Evolutionary conservation across 140 eudicot genomes (phyloP).

Genomic region (Stevia rebaudiana): DNA sequence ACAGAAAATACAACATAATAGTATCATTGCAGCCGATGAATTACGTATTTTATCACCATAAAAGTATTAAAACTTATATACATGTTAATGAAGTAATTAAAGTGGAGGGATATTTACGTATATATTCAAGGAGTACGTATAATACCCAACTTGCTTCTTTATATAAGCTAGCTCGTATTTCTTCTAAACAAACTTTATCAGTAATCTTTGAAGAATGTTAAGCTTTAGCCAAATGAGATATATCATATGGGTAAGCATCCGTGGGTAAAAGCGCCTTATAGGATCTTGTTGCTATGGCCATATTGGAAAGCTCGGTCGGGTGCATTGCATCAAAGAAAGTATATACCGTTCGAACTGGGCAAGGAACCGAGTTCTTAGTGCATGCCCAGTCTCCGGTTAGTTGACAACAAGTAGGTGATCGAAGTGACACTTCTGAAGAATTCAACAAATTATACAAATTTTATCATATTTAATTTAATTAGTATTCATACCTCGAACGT

Average conservation of each 20-base stretch:
- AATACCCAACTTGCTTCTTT: no score
- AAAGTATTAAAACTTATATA: not conserved
- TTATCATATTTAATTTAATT: no score
- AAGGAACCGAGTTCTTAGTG: slow-evolving; percentile 13
- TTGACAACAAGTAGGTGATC: slow-evolving; percentile 19
- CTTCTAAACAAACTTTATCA: not conserved
- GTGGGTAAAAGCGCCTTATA: slow-evolving; percentile 28
- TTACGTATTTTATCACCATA: not conserved
- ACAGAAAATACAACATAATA: no score
- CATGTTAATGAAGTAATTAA: no score
- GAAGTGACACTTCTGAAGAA: slow-evolving; percentile 19
- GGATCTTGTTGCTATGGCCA: slow-evolving; percentile 28
- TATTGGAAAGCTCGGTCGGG: slow-evolving; percentile 19
- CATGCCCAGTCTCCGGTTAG: slow-evolving; percentile 23
- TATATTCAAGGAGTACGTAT: no score
- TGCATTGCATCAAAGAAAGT: slow-evolving; percentile 28
- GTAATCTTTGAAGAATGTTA: not conserved
- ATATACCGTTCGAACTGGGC: slow-evolving; percentile 7
- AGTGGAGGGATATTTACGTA: not conserved
- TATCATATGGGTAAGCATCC: slow-evolving; percentile 48
- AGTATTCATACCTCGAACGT: no score
- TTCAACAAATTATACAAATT: not conserved
- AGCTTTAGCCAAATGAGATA: slow-evolving; percentile 26
- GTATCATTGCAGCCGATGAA: no score
- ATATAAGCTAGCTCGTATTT: no score